Evolutionary conservation across 768 basidiomycete genomes (phyloP).

Genomic region (Coprinopsis sp.): DNA sequence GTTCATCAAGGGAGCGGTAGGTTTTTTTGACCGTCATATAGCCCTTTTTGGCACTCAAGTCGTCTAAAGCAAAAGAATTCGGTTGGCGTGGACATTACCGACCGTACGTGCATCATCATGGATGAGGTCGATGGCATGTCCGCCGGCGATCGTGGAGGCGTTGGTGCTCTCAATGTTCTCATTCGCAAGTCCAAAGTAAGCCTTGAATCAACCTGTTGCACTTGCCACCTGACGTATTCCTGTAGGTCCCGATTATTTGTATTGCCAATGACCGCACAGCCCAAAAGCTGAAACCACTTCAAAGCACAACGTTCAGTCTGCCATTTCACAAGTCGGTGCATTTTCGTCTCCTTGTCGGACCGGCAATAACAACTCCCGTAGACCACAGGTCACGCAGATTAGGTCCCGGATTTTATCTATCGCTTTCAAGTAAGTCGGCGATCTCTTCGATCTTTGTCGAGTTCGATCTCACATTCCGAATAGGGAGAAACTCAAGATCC

Average conservation of each 20-base stretch:
- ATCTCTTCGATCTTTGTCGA: background rate
- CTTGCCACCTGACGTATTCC: background rate
- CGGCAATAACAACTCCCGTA: constrained; percentile 26
- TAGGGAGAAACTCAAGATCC: constrained; percentile 93
- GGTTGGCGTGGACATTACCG: constrained; percentile 69
- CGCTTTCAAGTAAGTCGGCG: constrained; percentile 83
- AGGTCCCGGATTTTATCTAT: constrained; percentile 88
- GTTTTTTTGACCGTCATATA: constrained; percentile 10
- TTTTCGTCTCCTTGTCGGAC: background rate
- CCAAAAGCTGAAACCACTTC: constrained; percentile 89
- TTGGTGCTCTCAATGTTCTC: constrained; percentile 85
- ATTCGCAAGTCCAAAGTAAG: constrained; percentile 88
- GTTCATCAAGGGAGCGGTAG: constrained; percentile 63
- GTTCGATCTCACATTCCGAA: background rate
- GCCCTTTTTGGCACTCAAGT: background rate
- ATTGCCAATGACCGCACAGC: constrained; percentile 88
- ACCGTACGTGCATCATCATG: constrained; percentile 90
- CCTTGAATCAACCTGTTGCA: background rate
- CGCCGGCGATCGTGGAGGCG: constrained; percentile 93
- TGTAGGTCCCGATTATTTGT: constrained; percentile 91
- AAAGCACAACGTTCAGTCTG: constrained; percentile 65
- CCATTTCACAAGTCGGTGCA: constrained; percentile 67
- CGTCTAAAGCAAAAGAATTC: constrained; percentile 47
- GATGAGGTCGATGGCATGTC: constrained; percentile 99
- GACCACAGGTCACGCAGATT: constrained; percentile 71